Percentiles rank a stretch among this genome's conserved stretches.
These are phyloP conservation scores for Tricholoma terreum DNA, from an alignment of 768 basidiomycete species.

Conservation along the genomic window DNA sequence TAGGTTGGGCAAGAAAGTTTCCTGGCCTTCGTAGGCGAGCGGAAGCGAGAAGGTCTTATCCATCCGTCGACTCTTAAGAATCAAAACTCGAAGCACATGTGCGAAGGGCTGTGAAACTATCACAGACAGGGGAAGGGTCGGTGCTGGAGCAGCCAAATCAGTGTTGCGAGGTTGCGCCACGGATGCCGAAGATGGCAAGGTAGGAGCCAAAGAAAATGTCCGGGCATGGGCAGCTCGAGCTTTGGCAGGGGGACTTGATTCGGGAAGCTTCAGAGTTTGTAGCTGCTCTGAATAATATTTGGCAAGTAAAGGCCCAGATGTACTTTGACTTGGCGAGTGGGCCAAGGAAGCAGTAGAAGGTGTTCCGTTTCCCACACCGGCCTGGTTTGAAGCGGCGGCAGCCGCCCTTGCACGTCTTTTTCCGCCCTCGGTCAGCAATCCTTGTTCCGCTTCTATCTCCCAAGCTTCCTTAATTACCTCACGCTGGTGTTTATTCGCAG, in stretches of 20 bases:
- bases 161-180: constrained; percentile 17
- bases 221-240: constrained; percentile 46
- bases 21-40: constrained; percentile 22
- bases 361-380: constrained; percentile 23
- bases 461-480: constrained; percentile 63
- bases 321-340: constrained; percentile 20
- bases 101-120: constrained; percentile 63
- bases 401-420: constrained; percentile 60
- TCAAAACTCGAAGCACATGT: constrained; percentile 51
- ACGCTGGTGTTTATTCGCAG: constrained; percentile 17
- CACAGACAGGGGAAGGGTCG: constrained; percentile 62
- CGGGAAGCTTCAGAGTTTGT: constrained; percentile 63
- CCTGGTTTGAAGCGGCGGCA: constrained; percentile 19
- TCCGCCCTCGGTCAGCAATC: constrained; percentile 71
- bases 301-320: constrained; percentile 38
- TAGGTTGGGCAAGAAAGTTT: constrained; percentile 53
- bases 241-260: constrained; percentile 54
- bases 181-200: constrained; percentile 25
- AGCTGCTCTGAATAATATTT: constrained; percentile 58
- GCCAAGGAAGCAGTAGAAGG: constrained; percentile 15
- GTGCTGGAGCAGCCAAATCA: constrained; percentile 59
- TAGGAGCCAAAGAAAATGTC: constrained; percentile 54
- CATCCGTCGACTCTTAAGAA: constrained; percentile 61
- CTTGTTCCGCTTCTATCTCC: constrained; percentile 79
- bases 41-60: constrained; percentile 66